Conservation (phyloP, 2,329 filamentous ascomycete genomes). For the Colletotrichum eremochloae region DNA sequence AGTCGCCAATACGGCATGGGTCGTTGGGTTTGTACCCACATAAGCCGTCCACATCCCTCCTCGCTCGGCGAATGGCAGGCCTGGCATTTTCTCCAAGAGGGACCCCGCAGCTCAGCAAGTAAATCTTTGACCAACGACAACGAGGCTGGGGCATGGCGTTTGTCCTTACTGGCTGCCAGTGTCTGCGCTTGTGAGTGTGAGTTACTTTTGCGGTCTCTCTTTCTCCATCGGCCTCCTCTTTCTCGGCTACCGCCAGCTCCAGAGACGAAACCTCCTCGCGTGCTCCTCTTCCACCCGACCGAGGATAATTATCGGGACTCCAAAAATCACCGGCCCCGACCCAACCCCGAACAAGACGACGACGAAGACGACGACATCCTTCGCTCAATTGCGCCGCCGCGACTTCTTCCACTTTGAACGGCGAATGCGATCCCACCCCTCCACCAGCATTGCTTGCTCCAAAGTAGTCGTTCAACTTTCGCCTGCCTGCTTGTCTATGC, state of each 20-base stretch:
- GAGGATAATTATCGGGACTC: conserved; percentile 41
- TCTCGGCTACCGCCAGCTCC: conserved; percentile 27
- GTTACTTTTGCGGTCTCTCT: neutral
- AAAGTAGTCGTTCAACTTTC: conserved; percentile 34
- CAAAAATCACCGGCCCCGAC: conserved; percentile 13
- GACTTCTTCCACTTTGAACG: neutral
- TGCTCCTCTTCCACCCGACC: conserved; percentile 41
- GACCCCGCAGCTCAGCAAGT: conserved; percentile 40
- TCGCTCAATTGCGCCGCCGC: conserved; percentile 27
- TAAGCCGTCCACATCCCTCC: conserved; percentile 14
- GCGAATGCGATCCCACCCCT: conserved; percentile 14
- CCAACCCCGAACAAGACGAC: conserved; percentile 22
- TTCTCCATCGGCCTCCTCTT: conserved; percentile 1
- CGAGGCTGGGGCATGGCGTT: conserved; percentile 32
- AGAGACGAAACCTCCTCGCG: conserved; percentile 36
- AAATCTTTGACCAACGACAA: conserved; percentile 42
- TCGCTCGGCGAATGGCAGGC: conserved; percentile 20
- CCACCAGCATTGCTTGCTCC: conserved; percentile 9
- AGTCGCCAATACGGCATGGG: conserved; percentile 22
- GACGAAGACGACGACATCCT: conserved; percentile 7
- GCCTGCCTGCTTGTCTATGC: conserved; percentile 36
- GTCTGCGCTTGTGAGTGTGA: neutral
- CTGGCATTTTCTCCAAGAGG: conserved; percentile 40
- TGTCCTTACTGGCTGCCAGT: conserved; percentile 18
- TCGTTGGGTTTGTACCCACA: conserved; percentile 10